These are phyloP conservation scores for Russula olivacea DNA, from an alignment of 768 basidiomycete species.

Conservation along the genomic window DNA sequence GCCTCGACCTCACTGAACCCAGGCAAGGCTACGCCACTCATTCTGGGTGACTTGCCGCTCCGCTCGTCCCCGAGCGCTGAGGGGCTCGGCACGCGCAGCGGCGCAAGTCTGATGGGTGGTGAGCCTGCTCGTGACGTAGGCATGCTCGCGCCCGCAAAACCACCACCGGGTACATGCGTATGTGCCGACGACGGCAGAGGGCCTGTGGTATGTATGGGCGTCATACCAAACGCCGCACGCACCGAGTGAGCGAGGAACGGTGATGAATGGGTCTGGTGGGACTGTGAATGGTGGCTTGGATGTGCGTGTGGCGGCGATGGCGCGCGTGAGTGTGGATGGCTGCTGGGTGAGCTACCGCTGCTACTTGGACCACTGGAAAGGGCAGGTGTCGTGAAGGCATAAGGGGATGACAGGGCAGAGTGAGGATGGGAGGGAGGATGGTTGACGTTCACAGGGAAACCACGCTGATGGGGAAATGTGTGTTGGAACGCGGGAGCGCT, in stretches of 20 bases:
- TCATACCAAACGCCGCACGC: constrained; percentile 87
- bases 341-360: constrained; percentile 56
- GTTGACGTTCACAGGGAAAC: constrained; percentile 16
- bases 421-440: constrained; percentile 27
- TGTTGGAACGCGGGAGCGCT: constrained; percentile 32
- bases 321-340: constrained; percentile 49
- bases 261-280: constrained; percentile 20
- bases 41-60: constrained; percentile 16
- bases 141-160: constrained; percentile 25
- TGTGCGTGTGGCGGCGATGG: constrained; percentile 46
- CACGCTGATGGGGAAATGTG: constrained; percentile 30
- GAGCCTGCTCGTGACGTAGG: constrained; percentile 60
- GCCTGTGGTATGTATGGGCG: constrained; percentile 55
- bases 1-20: constrained; percentile 33
- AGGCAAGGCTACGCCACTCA: constrained; percentile 28
- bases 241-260: constrained; percentile 72
- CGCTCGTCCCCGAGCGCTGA: constrained; percentile 24
- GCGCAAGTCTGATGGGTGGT: constrained; percentile 68
- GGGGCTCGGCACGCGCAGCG: constrained; percentile 46
- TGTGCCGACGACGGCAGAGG: constrained; percentile 32
- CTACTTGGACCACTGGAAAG: constrained; percentile 62
- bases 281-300: constrained; percentile 24
- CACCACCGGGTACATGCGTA: constrained; percentile 9
- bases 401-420: constrained; percentile 27
- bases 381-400: constrained; percentile 48